These are phyloP conservation scores for Metarhizium brunneum DNA, from an alignment of 2,329 filamentous ascomycete species.

Conservation along the genomic window DNA sequence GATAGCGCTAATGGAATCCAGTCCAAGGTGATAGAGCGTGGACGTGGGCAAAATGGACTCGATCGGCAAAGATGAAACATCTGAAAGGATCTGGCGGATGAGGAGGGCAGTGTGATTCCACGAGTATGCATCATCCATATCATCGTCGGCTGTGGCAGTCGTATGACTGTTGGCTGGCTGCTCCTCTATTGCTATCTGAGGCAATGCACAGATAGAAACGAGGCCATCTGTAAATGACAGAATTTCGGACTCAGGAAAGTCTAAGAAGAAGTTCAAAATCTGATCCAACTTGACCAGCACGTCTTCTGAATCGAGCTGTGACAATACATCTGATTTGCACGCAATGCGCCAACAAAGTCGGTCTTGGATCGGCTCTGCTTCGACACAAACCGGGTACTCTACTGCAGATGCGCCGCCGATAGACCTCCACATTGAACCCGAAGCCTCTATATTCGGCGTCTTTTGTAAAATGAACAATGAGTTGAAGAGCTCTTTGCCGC, in stretches of 20 bases:
- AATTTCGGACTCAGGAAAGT: slow-evolving; percentile 35
- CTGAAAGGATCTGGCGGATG: slow-evolving; percentile 39
- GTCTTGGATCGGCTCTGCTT: slow-evolving; percentile 57
- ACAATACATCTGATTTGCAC: slow-evolving; percentile 49
- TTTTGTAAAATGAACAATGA: slow-evolving; percentile 48
- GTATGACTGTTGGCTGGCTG: neutral
- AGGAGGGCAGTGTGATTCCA: slow-evolving; percentile 26
- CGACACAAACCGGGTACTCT: slow-evolving; percentile 74
- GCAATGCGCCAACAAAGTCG: slow-evolving; percentile 62
- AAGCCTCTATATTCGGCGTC: slow-evolving; percentile 6
- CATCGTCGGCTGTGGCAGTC: neutral
- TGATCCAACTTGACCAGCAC: slow-evolving; percentile 52
- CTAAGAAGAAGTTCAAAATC: slow-evolving; percentile 48
- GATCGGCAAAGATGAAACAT: slow-evolving; percentile 51
- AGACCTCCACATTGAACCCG: slow-evolving; percentile 46
- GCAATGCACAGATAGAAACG: slow-evolving; percentile 58
- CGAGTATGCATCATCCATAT: neutral
- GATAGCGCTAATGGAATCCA: slow-evolving; percentile 89
- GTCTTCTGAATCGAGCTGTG: slow-evolving; percentile 30
- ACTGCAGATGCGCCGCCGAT: slow-evolving; percentile 56
- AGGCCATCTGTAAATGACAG: slow-evolving; percentile 41
- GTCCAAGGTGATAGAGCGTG: slow-evolving; percentile 73
- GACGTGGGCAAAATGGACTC: slow-evolving; percentile 49
- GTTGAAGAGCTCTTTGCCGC: slow-evolving; percentile 38
- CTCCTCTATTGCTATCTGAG: slow-evolving; percentile 14